Base-by-base conservation (phyloP, 192 early-diverging fungal species). In the Ambispora gerdemannii region DNA sequence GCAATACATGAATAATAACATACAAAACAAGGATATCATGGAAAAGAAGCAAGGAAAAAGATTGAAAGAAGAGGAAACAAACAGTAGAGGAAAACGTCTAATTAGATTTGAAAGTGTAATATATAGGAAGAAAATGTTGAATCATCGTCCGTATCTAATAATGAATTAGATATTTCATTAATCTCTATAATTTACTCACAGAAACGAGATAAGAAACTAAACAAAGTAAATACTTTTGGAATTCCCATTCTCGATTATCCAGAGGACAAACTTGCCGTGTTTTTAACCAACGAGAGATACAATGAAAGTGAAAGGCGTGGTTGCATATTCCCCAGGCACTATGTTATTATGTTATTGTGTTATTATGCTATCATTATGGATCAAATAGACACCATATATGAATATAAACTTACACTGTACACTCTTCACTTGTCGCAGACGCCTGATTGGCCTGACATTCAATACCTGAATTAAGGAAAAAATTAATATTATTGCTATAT, bases 261-360 rank as follows among this genome's bases (percentile, higher is more conserved):
- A 99, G 80, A 47, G 97, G 97, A 75, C 97, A 99, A 24, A 97
- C 92, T 76, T 94, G 88, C 50, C 97, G 86, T 72, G 89, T 94
- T 82, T 97, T 98, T 43, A 99, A 82, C 97, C 97, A 99, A 75
- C 95, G 87, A 49, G 90, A 89, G 63, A 99, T 99, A 81, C 97
- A 99, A 74, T 99, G 97, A 72, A 95, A 95, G 53, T 99, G 97
- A 84, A 97, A 99, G 7, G 97, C 97, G 69, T 99, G 97, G 89
- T 95, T 74, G 32, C 24, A 79, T 22, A 34, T 75, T 53, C 25
- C 72, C 61, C 61, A 56, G 19, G 62, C 52, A 32, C 56, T 68
- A n/a, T 49, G 13, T 30, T 53, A 59, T 19, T 56, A 24, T 13
- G 50, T 61, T 11, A 35, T 66, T 22, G 20, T 63, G 62, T 58